Evolutionary conservation across 768 basidiomycete species (phyloP).

Genomic region (Leccinum broughii): DNA sequence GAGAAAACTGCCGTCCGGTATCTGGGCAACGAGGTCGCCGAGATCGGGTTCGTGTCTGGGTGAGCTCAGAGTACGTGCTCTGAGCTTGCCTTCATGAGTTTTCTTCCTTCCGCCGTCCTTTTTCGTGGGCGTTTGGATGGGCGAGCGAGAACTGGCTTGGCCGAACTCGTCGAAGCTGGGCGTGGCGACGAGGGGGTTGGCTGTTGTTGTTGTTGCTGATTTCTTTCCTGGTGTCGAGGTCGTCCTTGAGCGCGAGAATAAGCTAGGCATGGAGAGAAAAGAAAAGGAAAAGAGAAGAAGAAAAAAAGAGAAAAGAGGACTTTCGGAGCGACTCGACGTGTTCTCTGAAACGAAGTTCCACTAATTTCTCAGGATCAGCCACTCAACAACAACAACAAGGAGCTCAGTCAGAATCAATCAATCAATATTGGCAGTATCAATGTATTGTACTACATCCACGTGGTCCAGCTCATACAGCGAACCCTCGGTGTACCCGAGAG

Average conservation of each 20-base stretch:
- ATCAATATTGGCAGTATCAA: not conserved
- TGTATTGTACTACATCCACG: not conserved
- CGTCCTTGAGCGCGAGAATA: constrained; percentile 72
- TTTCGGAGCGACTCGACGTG: not conserved
- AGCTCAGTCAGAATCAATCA: not conserved
- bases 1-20: constrained; percentile 54
- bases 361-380: constrained; percentile 33
- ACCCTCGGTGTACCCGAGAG: not conserved
- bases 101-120: constrained; percentile 55
- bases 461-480: not conserved
- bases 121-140: constrained; percentile 34
- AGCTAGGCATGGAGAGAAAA: constrained; percentile 58
- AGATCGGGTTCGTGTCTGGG: constrained; percentile 36
- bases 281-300: not conserved
- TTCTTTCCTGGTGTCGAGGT: constrained; percentile 55
- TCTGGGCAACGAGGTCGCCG: constrained; percentile 37
- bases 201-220: constrained; percentile 5
- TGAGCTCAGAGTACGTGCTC: constrained; percentile 44
- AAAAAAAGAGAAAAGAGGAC: constrained; percentile 13
- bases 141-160: constrained; percentile 39
- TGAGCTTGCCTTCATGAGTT: constrained; percentile 33
- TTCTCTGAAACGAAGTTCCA: constrained; percentile 18
- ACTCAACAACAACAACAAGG: constrained; percentile 2
- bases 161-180: constrained; percentile 64
- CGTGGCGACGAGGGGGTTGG: constrained; percentile 9